A percentile compares a stretch with the other conserved stretches of the same genome.
Evolutionary conservation across 345 rosid species (phyloP).

Genomic region (Citrus medica): DNA sequence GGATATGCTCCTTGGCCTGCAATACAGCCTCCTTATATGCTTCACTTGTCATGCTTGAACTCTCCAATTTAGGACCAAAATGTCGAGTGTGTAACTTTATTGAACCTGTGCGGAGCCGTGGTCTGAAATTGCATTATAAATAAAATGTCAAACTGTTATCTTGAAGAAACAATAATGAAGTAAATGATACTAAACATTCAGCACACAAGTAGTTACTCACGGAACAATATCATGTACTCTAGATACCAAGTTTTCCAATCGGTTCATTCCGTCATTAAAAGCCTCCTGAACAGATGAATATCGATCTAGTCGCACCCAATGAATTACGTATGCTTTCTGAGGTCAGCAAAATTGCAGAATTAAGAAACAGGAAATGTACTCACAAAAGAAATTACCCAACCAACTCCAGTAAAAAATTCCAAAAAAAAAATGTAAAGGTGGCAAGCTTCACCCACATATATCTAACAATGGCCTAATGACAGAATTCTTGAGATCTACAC

Average conservation of each 20-base stretch:
- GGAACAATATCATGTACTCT: conserved; percentile 70
- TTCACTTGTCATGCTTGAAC: conserved; percentile 76
- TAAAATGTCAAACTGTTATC: conserved; percentile 6
- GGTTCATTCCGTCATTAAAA: conserved; percentile 63
- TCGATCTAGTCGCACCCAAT: conserved; percentile 86
- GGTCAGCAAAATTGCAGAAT: conserved; percentile 12
- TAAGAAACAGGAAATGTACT: background rate
- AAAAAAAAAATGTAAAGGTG: background rate
- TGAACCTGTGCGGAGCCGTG: conserved; percentile 69
- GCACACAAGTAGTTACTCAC: conserved; percentile 45
- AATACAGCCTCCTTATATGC: conserved; percentile 72
- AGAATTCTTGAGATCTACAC: background rate
- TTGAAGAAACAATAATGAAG: conserved; percentile 7
- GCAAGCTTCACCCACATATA: no score
- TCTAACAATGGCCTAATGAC: background rate
- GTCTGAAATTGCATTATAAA: conserved; percentile 51
- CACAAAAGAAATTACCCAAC: background rate
- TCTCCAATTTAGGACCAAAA: conserved; percentile 72
- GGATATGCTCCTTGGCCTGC: conserved; percentile 77
- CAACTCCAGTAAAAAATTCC: background rate
- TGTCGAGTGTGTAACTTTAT: conserved; percentile 54
- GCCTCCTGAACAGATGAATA: conserved; percentile 73
- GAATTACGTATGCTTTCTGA: conserved; percentile 90
- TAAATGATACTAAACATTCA: background rate
- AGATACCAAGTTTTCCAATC: conserved; percentile 61